Percentiles rank a stretch among this genome's conserved stretches.
Conservation (phyloP, 441 rosid species). For the Gossypium gossypioides region DNA sequence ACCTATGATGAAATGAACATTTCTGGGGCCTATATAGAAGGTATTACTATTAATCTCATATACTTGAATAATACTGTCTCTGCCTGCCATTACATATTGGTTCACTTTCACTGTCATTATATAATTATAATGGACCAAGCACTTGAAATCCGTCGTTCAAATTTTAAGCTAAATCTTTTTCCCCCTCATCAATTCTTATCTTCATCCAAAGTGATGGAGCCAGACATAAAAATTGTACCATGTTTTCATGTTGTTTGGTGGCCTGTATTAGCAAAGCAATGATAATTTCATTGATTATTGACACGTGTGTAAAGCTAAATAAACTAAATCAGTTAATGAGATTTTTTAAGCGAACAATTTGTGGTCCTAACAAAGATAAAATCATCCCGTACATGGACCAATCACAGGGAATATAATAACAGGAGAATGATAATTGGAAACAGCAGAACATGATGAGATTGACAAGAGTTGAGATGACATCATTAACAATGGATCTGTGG, state of each 20-base stretch:
- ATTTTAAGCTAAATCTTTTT: no score
- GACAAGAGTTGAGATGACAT: slow-evolving; percentile 5
- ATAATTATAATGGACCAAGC: no score
- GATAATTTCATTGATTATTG: slow-evolving; percentile 10
- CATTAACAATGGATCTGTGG: slow-evolving; percentile 14
- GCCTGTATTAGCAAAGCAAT: background rate
- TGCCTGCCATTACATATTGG: no score
- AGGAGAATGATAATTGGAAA: background rate
- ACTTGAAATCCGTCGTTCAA: no score
- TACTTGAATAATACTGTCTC: no score
- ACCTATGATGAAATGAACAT: no score
- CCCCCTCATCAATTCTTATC: no score
- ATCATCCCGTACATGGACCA: background rate
- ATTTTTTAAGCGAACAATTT: background rate
- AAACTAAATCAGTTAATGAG: background rate
- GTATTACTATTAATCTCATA: no score
- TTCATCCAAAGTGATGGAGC: no score
- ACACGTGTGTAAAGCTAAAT: background rate
- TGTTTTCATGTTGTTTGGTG: background rate
- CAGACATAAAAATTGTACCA: background rate
- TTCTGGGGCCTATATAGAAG: no score
- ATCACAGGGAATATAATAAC: background rate
- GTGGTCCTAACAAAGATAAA: slow-evolving; percentile 5
- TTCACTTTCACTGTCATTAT: no score
- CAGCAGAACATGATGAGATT: slow-evolving; percentile 14